Base-by-base conservation (phyloP, 2,329 filamentous ascomycete genomes). In the Xylaria polymorpha region DNA sequence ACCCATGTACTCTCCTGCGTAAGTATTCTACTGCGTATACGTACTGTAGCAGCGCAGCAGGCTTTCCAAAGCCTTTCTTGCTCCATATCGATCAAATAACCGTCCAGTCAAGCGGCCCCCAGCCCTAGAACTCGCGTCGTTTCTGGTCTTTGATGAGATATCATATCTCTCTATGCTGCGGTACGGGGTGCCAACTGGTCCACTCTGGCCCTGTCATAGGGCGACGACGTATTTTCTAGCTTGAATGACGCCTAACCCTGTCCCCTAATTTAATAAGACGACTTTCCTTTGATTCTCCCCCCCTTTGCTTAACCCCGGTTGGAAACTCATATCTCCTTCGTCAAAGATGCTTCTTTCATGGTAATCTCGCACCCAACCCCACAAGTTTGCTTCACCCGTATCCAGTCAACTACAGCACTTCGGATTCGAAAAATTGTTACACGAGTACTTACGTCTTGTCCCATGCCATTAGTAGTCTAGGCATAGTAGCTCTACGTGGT, bases 61-160 rank as follows among this genome's bases (percentile, higher is more conserved):
- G 60, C 39, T 60, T 56, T 20, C 57, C 18, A 39, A 50, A 29
- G 48, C n/a, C 18, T 14, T 51, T 56, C 22, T 44, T 55, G 50
- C 35, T 56, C 29, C 53, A 10, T 53, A 35, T 63, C 12, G 32
- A 39, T 59, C 18, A 3, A 39, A 43, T 35, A 9, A 44, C 20
- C n/a, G 15, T 35, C 37, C 35, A 60, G 64, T 59, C 56, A 61
- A 4, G 14, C 29, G 5, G 22, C 15, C 1, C n/a, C 5, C 32
- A 4, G 22, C 22, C 41, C 18, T 14, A 32, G n/a, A 43, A 32
- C 18, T 6, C 37, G 56, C 29, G 29, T 66, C 25, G 14, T 55
- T 35, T 51, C 18, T 32, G 29, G 56, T 10, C 41, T 51, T 12
- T 46, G 41, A 25, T 46, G 41, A 25, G 64, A 41, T 55, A 56